Base-by-base conservation (phyloP, 169 alveolate species). In the Eimeria mitis region DNA sequence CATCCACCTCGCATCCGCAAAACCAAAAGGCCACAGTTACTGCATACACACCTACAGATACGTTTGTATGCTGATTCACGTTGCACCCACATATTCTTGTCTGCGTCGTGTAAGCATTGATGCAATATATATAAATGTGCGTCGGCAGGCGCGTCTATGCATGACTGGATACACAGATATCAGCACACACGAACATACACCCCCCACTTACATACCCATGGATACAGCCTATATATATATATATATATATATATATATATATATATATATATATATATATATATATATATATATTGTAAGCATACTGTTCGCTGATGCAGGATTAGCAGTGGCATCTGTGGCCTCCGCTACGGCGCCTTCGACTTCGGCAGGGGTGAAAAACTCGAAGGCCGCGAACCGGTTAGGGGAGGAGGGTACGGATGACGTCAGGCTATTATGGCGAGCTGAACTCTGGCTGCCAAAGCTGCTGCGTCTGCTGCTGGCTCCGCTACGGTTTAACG, bases 391-490 rank as follows among this genome's bases (percentile, higher is more conserved):
- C 16, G 63, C 91, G 52, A 83, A 83, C 14, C 91, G 75, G 19
- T 44, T 19, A 2, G 42, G 65, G 44, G 89, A 78, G 73, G 73
- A 63, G 40, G 59, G 89, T 31, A 59, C 34, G 28, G 89, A 68
- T 11, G 40, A 70, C 14, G 65, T 6, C 61, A 54, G 52, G 31
- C 42, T 44, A 70, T 13, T 25, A 70, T 14, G 54, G 34, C 91
- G 61, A 11, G 59, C n/a, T 31, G 91, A 54, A 37, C 65, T 13
- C 94, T 65, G 70, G 34, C 83, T 87, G 65, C 68, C 81, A 42
- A 61, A 65, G 83, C 94, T 87, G 21, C 70, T 87, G 83, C 94
- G 63, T 28, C 94, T 68, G 83, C 94, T 68, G 83, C 54, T 52
- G 37, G 68, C 68, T 34, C 83, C 59, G 42, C 83, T 65, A 40